Percentiles rank a stretch among this genome's conserved stretches.
phyloP scores from a whole-genome alignment of 768 basidiomycete genomes.

The Clavaria fumosa region DNA sequence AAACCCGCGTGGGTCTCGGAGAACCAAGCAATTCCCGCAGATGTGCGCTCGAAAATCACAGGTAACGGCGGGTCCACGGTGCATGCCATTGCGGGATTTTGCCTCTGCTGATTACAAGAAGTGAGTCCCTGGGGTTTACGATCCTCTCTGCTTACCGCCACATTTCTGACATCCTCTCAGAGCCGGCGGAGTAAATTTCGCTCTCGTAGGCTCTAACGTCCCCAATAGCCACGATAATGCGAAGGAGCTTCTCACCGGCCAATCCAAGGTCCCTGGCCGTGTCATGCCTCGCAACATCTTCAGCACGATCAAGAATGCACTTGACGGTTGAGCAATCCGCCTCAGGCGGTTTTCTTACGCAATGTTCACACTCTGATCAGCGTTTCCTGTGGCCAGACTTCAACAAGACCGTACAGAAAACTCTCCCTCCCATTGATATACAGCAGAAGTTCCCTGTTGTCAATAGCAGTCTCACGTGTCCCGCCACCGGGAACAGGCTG shows the following conservation, averaged over 20 bases:
- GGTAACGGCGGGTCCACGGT: conserved; percentile 16
- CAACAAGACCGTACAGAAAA: conserved; percentile 10
- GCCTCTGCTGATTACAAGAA: conserved; percentile 12
- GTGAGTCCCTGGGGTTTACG: conserved; percentile 6
- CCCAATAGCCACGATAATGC: conserved; percentile 9
- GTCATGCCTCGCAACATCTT: conserved; percentile 12
- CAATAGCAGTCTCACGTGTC: conserved; percentile 11
- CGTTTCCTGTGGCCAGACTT: too few species aligned
- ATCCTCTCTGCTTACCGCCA: not conserved
- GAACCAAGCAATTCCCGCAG: conserved; percentile 21
- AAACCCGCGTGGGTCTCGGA: conserved; percentile 20
- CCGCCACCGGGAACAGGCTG: not conserved
- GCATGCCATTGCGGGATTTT: conserved; percentile 21
- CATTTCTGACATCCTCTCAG: not conserved
- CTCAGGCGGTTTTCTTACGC: too few species aligned
- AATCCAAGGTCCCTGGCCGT: not conserved
- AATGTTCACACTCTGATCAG: too few species aligned
- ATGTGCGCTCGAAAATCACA: conserved; percentile 12
- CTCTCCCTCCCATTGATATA: conserved; percentile 12
- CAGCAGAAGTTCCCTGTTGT: conserved; percentile 13
- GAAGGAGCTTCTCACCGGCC: not conserved
- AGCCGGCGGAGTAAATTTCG: conserved; percentile 7
- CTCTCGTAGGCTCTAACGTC: conserved; percentile 10
- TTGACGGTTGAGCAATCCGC: too few species aligned
- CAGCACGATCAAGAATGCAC: too few species aligned